Evolutionary conservation across 1,284 basidiomycete species (phyloP).

Genomic region (Neonothopanus nambi): DNA sequence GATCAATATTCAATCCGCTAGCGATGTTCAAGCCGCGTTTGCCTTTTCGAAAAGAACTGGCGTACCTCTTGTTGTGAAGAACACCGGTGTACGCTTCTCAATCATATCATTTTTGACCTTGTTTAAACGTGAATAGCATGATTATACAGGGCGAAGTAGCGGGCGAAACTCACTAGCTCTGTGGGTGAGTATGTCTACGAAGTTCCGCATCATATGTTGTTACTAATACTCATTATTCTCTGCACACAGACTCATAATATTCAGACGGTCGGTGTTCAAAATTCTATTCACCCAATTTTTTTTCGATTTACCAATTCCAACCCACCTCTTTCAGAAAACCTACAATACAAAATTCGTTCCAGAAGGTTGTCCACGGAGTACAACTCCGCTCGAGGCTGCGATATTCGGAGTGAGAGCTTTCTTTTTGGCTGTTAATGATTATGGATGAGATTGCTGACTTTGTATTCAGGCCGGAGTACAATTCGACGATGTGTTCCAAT

Average conservation of each 20-base stretch:
- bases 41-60: conserved; percentile 17
- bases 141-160: conserved; percentile 15
- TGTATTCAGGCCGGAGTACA: conserved; percentile 21
- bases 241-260: conserved; percentile 1
- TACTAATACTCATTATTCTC: too few relatives aligned
- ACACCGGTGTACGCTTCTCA: conserved; percentile 14
- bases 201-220: too few relatives aligned
- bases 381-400: conserved; percentile 13
- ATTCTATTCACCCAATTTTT: too few relatives aligned
- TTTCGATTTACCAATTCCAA: too few relatives aligned
- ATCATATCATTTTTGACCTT: not conserved
- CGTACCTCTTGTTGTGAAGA: conserved; percentile 18
- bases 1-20: conserved; percentile 8
- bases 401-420: conserved; percentile 22
- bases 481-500: conserved; percentile 14
- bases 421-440: not conserved
- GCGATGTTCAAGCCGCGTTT: conserved; percentile 18
- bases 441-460: not conserved
- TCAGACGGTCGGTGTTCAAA: too few relatives aligned
- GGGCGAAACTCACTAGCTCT: conserved; percentile 10
- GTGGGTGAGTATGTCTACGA: conserved; percentile 5
- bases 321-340: too few relatives aligned
- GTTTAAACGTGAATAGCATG: conserved; percentile 9
- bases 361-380: conserved; percentile 8
- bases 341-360: conserved; percentile 13